Evolutionary conservation across 495 filamentous ascomycete genomes (phyloP).

Genomic region (Symbiotaphrina buchneri): DNA sequence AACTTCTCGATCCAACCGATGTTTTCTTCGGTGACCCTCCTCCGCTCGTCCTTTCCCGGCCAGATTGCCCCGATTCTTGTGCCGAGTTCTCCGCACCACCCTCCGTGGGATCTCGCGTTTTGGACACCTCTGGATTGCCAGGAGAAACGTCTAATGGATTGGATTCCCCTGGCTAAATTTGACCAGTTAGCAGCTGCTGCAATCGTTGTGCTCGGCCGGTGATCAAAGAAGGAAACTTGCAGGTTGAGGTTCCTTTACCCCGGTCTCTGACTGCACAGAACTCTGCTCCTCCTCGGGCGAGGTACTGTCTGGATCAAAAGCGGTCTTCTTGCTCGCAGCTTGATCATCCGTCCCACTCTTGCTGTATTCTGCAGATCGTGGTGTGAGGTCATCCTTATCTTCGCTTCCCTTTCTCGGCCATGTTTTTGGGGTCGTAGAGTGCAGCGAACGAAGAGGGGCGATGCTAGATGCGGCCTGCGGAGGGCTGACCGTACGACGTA

Average conservation of each 20-base stretch:
- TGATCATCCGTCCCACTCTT: slow-evolving; percentile 34
- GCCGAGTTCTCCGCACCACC: slow-evolving; percentile 19
- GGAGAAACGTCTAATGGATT: slow-evolving; percentile 35
- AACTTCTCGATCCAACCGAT: too few relatives aligned
- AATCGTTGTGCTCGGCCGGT: neutral
- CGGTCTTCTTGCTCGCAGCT: slow-evolving; percentile 22
- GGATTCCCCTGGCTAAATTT: slow-evolving; percentile 3
- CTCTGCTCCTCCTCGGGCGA: slow-evolving; percentile 28
- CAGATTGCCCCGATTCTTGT: too few relatives aligned
- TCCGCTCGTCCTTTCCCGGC: slow-evolving; percentile 15
- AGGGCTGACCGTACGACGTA: too few relatives aligned
- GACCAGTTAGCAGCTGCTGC: too few relatives aligned
- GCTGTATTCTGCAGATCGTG: slow-evolving; percentile 29
- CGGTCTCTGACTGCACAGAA: slow-evolving; percentile 12
- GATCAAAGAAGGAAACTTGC: neutral
- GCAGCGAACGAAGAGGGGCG: slow-evolving; percentile 1
- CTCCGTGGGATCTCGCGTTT: slow-evolving; percentile 20
- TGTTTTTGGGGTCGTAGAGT: slow-evolving; percentile 1
- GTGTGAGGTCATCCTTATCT: slow-evolving; percentile 30
- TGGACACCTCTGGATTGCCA: slow-evolving; percentile 34
- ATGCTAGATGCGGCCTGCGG: too few relatives aligned
- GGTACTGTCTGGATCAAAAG: slow-evolving; percentile 36
- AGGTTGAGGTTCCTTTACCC: neutral
- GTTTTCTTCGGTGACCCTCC: slow-evolving; percentile 18
- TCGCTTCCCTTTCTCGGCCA: slow-evolving; percentile 16